phyloP scores from a whole-genome alignment of 2,329 filamentous ascomycete species.

The Mycosphaerella sp. region DNA sequence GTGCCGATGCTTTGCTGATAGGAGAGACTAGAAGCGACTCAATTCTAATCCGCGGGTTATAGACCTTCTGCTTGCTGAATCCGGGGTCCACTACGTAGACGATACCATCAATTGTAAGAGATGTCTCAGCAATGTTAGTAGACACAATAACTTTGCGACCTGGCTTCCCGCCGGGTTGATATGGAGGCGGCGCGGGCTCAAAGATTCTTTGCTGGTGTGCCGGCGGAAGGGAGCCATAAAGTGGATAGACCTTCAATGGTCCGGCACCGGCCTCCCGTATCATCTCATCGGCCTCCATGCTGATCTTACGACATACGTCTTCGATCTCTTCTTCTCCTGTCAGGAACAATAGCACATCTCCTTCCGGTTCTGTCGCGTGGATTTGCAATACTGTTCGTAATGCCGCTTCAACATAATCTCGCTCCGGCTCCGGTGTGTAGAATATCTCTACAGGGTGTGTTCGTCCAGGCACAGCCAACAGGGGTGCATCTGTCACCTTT shows the following conservation, averaged over 20 bases:
- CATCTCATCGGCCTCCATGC: slow-evolving; percentile 85
- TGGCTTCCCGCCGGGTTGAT: slow-evolving; percentile 68
- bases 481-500: slow-evolving; percentile 61
- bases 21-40: slow-evolving; percentile 96
- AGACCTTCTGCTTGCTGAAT: slow-evolving; percentile 99
- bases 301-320: slow-evolving; percentile 88
- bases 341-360: slow-evolving; percentile 88
- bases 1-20: slow-evolving; percentile 94
- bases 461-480: slow-evolving; percentile 88
- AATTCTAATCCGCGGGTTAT: slow-evolving; percentile 93
- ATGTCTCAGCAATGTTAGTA: slow-evolving; percentile 97
- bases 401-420: slow-evolving; percentile 93
- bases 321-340: slow-evolving; percentile 99
- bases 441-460: slow-evolving; percentile 98
- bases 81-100: slow-evolving; percentile 99
- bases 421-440: slow-evolving; percentile 92
- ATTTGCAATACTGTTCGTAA: slow-evolving; percentile 94
- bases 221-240: slow-evolving; percentile 90
- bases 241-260: slow-evolving; percentile 80
- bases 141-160: slow-evolving; percentile 93
- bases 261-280: slow-evolving; percentile 85
- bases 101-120: slow-evolving; percentile 95
- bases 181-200: slow-evolving; percentile 71
- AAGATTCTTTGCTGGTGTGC: slow-evolving; percentile 84
- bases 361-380: slow-evolving; percentile 84